Base-by-base conservation (phyloP, 805 yeast genomes). In the Nakazawaea ambrosiae region DNA sequence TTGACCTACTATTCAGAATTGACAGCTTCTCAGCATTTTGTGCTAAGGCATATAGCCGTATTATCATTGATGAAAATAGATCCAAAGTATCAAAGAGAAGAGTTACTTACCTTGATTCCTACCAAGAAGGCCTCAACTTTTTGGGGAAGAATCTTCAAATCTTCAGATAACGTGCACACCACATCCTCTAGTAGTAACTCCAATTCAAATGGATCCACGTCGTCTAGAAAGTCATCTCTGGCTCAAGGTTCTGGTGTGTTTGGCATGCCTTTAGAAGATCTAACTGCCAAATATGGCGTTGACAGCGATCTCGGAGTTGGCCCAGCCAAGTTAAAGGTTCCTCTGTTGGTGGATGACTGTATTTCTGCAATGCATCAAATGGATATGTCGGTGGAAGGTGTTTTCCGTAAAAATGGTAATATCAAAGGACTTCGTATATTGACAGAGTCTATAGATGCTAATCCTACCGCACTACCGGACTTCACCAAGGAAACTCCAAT, bases 351-450 rank as follows among this genome's bases (percentile, higher is more conserved):
- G 30, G 97, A 90, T 50, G 97, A 92, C 50, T 64, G 89, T 14
- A 76, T 92, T 25, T 73, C 76, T 22, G 84, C 95, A 0, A 73
- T 92, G 65, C 74, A 85, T 37, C 90, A 82, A 42, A 87, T 85
- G 68, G 97, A 92, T 59, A 76, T 90, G 81, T 85, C 97, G 3
- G 88, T 80, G 22, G 98, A 92, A 58, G 98, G 98, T 42, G 81
- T 92, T 4, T 92, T 92, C 70, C 75, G 99, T 50, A 82, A 89
- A 53, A 92, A 92, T 54, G 99, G 99, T 51, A 92, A 92, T 54
- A 89, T 92, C 52, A 78, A 88, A 49, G 72, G 84, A 31, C 65
- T 90, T 35, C 75, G 81, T 48, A 84, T 80, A 46, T 61, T 89
- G 41, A 73, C 87, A 0, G 86, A 77, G 37, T 70, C 66, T 33